These are phyloP conservation scores for Zelopaecilomyces penicillatus DNA, from an alignment of 2,329 filamentous ascomycete genomes.

Conservation along the genomic window DNA sequence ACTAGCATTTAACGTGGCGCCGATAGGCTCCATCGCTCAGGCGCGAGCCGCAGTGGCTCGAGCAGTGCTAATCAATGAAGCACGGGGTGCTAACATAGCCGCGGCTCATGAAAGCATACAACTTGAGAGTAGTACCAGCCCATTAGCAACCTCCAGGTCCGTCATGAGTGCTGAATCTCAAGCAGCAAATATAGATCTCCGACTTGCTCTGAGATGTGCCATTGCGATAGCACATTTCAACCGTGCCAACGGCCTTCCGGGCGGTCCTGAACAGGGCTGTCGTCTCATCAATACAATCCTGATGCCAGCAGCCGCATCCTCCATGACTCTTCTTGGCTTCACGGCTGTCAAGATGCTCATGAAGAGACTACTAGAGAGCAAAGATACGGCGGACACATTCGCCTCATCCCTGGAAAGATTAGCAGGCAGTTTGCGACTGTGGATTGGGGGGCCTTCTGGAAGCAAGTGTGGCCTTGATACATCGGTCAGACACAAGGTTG, in stretches of 20 bases:
- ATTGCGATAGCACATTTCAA: constrained; percentile 53
- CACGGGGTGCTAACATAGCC: constrained; percentile 48
- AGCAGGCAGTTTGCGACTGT: constrained; percentile 49
- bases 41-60: constrained; percentile 51
- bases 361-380: constrained; percentile 41
- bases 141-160: constrained; percentile 23
- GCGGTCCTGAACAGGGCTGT: background rate
- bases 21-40: constrained; percentile 66
- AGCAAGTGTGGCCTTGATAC: constrained; percentile 43
- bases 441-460: constrained; percentile 48
- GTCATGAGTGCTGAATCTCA: constrained; percentile 33
- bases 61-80: constrained; percentile 46
- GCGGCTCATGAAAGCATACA: constrained; percentile 44
- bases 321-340: constrained; percentile 51
- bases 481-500: constrained; percentile 43
- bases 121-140: constrained; percentile 18
- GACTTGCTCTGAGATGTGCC: constrained; percentile 50
- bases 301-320: constrained; percentile 30
- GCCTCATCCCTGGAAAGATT: constrained; percentile 45
- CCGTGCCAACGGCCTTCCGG: constrained; percentile 23
- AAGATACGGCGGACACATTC: constrained; percentile 38
- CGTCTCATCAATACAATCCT: constrained; percentile 37
- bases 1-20: constrained; percentile 64
- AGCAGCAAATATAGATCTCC: constrained; percentile 32
- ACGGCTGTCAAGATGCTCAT: constrained; percentile 52